phyloP scores from a whole-genome alignment of 345 rosid species.

The Clausena lansium region DNA sequence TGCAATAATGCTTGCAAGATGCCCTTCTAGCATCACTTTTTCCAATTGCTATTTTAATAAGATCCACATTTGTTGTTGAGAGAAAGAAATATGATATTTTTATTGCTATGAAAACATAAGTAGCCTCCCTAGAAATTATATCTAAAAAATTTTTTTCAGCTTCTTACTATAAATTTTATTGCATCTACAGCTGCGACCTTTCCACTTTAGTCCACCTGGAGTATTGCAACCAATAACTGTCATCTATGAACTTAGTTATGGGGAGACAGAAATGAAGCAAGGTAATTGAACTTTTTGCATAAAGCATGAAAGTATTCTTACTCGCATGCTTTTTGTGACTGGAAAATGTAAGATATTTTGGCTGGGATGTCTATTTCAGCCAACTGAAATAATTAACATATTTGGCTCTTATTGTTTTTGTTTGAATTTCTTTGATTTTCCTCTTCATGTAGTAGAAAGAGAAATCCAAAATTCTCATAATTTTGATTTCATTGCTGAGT shows the following conservation, averaged over 20 bases:
- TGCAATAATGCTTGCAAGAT: not conserved
- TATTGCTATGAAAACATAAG: not conserved
- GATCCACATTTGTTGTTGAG: not conserved
- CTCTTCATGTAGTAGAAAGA: not conserved
- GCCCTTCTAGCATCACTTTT: not conserved
- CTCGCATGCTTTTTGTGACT: not conserved
- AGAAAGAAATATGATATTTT: not conserved
- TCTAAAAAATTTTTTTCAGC: not conserved
- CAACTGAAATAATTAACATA: not conserved
- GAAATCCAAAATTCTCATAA: not conserved
- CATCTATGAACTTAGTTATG: slow-evolving; percentile 83
- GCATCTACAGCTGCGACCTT: slow-evolving; percentile 57
- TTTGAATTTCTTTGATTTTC: not conserved
- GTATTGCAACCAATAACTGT: slow-evolving; percentile 72
- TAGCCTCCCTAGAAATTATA: not conserved
- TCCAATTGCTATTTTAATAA: not conserved
- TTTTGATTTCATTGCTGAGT: not conserved
- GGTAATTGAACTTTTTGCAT: slow-evolving; percentile 36
- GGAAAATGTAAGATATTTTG: not conserved
- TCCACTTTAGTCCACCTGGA: slow-evolving; percentile 76
- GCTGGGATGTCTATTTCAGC: not conserved
- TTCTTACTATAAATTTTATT: slow-evolving; percentile 18
- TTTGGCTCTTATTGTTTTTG: not conserved
- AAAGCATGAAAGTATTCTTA: not conserved
- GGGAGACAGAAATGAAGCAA: slow-evolving; percentile 91